phyloP scores from a whole-genome alignment of 306 rosid genomes.

The Potentilla sterilis region DNA sequence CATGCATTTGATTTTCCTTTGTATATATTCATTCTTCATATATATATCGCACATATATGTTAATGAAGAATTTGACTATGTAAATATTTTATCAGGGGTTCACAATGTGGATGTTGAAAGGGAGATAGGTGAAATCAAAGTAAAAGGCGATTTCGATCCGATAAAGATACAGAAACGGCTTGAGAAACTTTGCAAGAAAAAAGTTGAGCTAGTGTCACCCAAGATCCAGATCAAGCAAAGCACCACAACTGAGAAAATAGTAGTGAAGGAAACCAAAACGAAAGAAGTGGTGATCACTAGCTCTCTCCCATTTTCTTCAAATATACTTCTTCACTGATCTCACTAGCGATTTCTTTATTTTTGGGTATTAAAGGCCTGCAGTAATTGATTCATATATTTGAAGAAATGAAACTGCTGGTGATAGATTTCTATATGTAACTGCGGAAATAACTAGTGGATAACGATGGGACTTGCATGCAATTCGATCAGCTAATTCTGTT shows the following conservation, averaged over 20 bases:
- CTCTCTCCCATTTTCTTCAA: background rate
- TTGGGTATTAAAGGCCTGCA: background rate
- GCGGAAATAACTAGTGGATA: background rate
- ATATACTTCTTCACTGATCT: background rate
- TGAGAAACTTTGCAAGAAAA: conserved; percentile 55
- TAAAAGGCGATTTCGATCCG: conserved; percentile 64
- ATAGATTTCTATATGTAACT: background rate
- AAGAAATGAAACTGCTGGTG: background rate
- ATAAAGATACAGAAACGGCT: conserved; percentile 48
- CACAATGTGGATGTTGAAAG: conserved; percentile 56
- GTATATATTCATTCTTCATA: background rate
- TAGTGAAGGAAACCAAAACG: conserved; percentile 51
- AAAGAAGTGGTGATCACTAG: conserved; percentile 37
- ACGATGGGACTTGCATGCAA: background rate
- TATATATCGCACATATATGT: too few relatives aligned
- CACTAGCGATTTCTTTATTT: background rate
- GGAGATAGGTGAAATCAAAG: conserved; percentile 70
- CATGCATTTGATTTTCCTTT: background rate
- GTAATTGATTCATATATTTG: background rate
- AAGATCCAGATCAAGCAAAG: conserved; percentile 48
- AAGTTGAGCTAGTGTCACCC: conserved; percentile 75
- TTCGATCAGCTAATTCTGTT: conserved; percentile 8
- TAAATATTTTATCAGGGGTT: conserved; percentile 39
- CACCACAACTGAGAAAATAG: conserved; percentile 21
- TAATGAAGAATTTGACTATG: background rate